These are phyloP conservation scores for Fagus crenata DNA, from an alignment of 306 rosid species.

Conservation along the genomic window DNA sequence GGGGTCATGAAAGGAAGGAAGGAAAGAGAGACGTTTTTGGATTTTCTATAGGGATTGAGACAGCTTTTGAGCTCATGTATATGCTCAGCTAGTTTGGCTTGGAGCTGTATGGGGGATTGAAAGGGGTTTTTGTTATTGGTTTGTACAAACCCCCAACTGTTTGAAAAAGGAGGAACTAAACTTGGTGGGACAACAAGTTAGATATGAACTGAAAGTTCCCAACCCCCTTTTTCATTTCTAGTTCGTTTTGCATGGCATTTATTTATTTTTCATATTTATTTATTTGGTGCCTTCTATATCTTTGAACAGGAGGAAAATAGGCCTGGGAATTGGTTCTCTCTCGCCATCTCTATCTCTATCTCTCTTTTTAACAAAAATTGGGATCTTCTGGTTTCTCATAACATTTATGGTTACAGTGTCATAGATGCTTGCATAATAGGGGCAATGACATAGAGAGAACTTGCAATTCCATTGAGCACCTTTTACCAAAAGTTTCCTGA, in stretches of 20 bases:
- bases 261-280: neutral
- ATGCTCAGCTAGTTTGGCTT: constrained; percentile 83
- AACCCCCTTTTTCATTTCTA: constrained; percentile 39
- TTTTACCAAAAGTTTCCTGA: constrained; percentile 21
- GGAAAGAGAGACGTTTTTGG: constrained; percentile 32
- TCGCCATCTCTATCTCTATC: neutral
- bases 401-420: constrained; percentile 39
- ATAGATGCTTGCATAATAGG: constrained; percentile 50
- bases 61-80: constrained; percentile 74
- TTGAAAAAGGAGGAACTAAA: constrained; percentile 27
- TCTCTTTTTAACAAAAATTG: constrained; percentile 28
- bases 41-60: constrained; percentile 41
- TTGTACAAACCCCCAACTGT: constrained; percentile 28
- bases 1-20: constrained; percentile 47
- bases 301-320: neutral
- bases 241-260: constrained; percentile 55
- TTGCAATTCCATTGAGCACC: constrained; percentile 25
- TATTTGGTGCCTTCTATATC: neutral
- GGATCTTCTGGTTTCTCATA: constrained; percentile 43
- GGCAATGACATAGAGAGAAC: constrained; percentile 30
- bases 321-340: neutral
- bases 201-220: constrained; percentile 61
- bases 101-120: constrained; percentile 38
- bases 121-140: constrained; percentile 32
- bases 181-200: constrained; percentile 56